Evolutionary conservation across 2,329 filamentous ascomycete species (phyloP).

Genomic region (Penicillium sp.): DNA sequence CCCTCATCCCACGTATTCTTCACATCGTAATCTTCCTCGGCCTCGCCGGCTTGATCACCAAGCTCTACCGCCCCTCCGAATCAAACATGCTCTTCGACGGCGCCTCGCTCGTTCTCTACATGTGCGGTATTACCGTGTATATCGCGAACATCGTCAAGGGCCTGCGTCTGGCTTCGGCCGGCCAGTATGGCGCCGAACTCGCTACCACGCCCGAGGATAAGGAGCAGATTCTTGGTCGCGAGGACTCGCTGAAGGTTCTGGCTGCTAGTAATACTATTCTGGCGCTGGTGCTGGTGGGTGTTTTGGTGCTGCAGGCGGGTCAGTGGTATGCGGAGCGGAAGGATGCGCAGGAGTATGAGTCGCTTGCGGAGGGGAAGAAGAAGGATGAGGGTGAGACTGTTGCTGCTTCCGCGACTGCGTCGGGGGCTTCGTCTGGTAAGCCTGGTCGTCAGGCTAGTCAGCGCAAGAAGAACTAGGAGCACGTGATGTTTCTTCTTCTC

Average conservation of each 20-base stretch:
- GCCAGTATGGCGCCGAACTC: slow-evolving; percentile 62
- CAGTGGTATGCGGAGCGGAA: slow-evolving; percentile 99
- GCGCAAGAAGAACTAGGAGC: slow-evolving; percentile 31
- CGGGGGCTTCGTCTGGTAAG: slow-evolving; percentile 21
- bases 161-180: slow-evolving; percentile 76
- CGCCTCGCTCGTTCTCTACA: slow-evolving; percentile 71
- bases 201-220: slow-evolving; percentile 52
- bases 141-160: slow-evolving; percentile 97
- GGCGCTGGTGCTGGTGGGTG: slow-evolving; percentile 86
- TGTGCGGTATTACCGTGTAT: slow-evolving; percentile 89
- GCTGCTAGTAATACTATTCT: slow-evolving; percentile 95
- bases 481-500: slow-evolving; percentile 1
- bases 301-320: slow-evolving; percentile 89
- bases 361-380: slow-evolving; percentile 53
- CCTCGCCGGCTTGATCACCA: slow-evolving; percentile 84
- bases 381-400: slow-evolving; percentile 30
- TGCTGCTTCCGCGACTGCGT: slow-evolving; percentile 9
- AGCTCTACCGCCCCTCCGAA: slow-evolving; percentile 92
- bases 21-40: slow-evolving; percentile 91
- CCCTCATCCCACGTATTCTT: slow-evolving; percentile 88
- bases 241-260: slow-evolving; percentile 89
- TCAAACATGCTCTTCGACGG: slow-evolving; percentile 94
- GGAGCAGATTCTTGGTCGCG: slow-evolving; percentile 73
- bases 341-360: slow-evolving; percentile 77
- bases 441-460: slow-evolving; percentile 24